Evolutionary conservation across 2,329 filamentous ascomycete species (phyloP), one percentile per base, ranked within the genome.

Genomic region (Trichoderma semiorbis): DNA sequence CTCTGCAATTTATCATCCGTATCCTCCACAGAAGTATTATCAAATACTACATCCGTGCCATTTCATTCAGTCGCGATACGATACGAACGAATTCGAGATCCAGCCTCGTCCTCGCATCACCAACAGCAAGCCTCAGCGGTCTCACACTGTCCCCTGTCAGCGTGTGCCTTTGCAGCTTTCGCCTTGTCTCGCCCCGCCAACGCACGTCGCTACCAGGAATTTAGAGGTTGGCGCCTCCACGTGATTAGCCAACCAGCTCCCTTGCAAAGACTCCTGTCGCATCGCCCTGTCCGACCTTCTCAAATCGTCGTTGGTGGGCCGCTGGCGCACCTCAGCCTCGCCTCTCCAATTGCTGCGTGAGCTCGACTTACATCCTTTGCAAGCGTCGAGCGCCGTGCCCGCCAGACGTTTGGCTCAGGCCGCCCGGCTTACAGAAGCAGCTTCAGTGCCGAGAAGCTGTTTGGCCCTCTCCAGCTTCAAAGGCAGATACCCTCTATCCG

Each of bases 351-450:
- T 70, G 73, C 72, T 77, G 76, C 75, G 75, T 76, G 72, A 36
- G 75, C 74, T 76, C 77, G 78, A 78, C 78, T 79, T 77, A 79
- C 73, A 80, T 74, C 71, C 79, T 75, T 74, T 61, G n/a, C n/a
- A 74, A 79, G 77, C 78, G 75, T 77, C 75, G 76, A 74, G 73
- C 75, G 76, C 76, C 76, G 76, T 72, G 75, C 70, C 74, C 72
- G 75, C 71, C 75, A 73, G 75, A 75, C 77, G 75, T 70, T 76
- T 68, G 65, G 76, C 73, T 74, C 72, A 76, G 73, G 75, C 73
- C 70, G 73, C 43, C 71, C 72, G 72, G 67, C 60, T 34, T 47
- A 57, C 68, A 66, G 26, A 43, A 67, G 53, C 61, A 67, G 62
- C 66, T 72, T 30, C 39, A 58, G 47, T 58, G 47, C 57, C 43